Conservation (phyloP, 306 rosid species). For the Trifolium repens region DNA sequence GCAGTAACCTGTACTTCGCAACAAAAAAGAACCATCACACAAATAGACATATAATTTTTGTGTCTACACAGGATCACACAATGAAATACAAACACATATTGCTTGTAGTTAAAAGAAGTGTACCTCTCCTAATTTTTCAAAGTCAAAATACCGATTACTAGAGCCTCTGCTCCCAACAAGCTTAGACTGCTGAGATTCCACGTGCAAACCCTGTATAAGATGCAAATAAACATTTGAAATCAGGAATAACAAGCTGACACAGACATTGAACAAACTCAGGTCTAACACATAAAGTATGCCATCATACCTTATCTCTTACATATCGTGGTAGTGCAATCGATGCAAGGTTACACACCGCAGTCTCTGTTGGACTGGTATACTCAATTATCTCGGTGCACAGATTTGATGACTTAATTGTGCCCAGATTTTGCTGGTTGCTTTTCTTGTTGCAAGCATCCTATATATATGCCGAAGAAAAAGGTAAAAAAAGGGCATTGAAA, state of each 20-base stretch:
- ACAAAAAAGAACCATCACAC: slow-evolving; percentile 15
- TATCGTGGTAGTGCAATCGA: slow-evolving; percentile 94
- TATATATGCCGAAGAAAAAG: background rate
- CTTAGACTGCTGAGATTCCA: slow-evolving; percentile 92
- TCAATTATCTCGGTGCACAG: slow-evolving; percentile 93
- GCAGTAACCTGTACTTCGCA: slow-evolving; percentile 63
- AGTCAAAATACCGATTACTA: slow-evolving; percentile 81
- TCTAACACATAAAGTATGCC: background rate
- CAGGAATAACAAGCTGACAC: slow-evolving; percentile 10
- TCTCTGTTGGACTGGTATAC: slow-evolving; percentile 91
- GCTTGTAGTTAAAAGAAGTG: background rate
- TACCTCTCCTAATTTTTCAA: slow-evolving; percentile 89
- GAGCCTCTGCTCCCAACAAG: slow-evolving; percentile 90
- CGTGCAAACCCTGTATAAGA: slow-evolving; percentile 61
- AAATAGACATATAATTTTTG: background rate
- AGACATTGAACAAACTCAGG: slow-evolving; percentile 13
- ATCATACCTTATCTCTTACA: slow-evolving; percentile 88
- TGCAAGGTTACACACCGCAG: slow-evolving; percentile 99
- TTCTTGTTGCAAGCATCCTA: slow-evolving; percentile 89
- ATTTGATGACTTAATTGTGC: slow-evolving; percentile 92
- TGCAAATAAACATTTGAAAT: slow-evolving; percentile 29
- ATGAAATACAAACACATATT: background rate
- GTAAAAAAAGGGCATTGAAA: background rate
- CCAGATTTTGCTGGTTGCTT: slow-evolving; percentile 94
- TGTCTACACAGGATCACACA: background rate